Base-by-base conservation (phyloP, 164 flowering plant species). In the Magnolia kwangsiensis region DNA sequence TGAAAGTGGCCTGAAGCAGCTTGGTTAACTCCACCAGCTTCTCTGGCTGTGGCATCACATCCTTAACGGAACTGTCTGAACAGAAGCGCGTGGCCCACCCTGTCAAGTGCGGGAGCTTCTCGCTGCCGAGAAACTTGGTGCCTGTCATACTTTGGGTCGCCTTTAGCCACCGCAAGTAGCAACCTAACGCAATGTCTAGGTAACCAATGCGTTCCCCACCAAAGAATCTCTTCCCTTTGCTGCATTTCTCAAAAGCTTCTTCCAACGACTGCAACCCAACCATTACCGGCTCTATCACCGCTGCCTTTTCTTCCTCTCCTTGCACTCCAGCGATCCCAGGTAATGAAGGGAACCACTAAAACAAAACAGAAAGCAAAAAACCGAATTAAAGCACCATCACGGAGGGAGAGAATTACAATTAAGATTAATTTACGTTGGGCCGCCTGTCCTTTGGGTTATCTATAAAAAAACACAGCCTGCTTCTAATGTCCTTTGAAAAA, bases 201-300 rank as follows among this genome's bases (percentile, higher is more conserved):
- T 71, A 84, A 51, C 92, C 92, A 13, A 91, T 84, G 8, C 20
- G 10, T 1, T 89, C 90, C 9, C 91, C 95, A 0, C 91, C 90
- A 23, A 91, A 91, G 83, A 89, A 90, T 11, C 63, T 63, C 76
- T 86, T 86, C 66, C 93, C 95, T 73, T 83, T 83, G 85, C 91
- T 84, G 49, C 75, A 69, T 67, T 81, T 83, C 7, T 2, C 69
- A 27, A 79, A 90, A 0, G 88, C 90, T 0, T 85, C 91, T 74
- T 91, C 93, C 75, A 90, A 9, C 75, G 85, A 16, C 7, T 18
- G 77, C 29, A 91, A 13, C 8, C 85, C 29, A 87, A 70, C 75
- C 7, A 0, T 4, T 69, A 81, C 50, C 73, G 81, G 72, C 27
- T 72, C 81, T 0, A 85, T 23, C 4, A 79, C 79, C 0, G 82